Conservation (phyloP, 2,329 filamentous ascomycete genomes). For the Monosporascus sp. region DNA sequence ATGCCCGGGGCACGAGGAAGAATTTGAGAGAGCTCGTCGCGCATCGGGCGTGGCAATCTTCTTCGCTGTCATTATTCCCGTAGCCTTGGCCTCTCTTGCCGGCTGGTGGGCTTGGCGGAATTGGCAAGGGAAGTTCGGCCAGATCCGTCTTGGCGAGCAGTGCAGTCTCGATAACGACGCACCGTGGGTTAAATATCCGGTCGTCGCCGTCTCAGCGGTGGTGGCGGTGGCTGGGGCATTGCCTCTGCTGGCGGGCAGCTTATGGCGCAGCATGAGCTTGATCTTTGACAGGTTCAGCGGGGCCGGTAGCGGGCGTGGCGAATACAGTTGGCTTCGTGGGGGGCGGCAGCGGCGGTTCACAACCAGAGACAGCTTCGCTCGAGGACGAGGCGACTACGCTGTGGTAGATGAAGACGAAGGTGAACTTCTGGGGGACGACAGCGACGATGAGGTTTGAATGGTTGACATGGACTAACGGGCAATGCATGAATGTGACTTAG, state of each 20-base stretch:
- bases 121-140: constrained; percentile 87
- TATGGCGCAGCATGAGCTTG: constrained; percentile 62
- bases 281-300: constrained; percentile 44
- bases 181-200: constrained; percentile 75
- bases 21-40: constrained; percentile 68
- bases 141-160: constrained; percentile 80
- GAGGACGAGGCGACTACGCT: constrained; percentile 81
- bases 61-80: constrained; percentile 74
- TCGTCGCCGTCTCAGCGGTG: constrained; percentile 63
- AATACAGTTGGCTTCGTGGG: constrained; percentile 43
- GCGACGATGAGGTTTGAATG: constrained; percentile 73
- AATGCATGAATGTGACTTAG: too few relatives aligned
- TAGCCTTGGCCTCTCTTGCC: constrained; percentile 62
- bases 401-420: constrained; percentile 91
- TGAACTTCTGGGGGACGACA: constrained; percentile 87
- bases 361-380: constrained; percentile 81
- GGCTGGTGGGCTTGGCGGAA: constrained; percentile 83
- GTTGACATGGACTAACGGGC: not conserved
- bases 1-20: constrained; percentile 76
- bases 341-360: constrained; percentile 69
- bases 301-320: constrained; percentile 41
- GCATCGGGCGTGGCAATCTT: constrained; percentile 72
- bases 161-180: constrained; percentile 62
- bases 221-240: constrained; percentile 56
- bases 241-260: constrained; percentile 65